These are phyloP conservation scores for Trypanosomatidae sp. DNA, from an alignment of 208 protist genomes.

Conservation along the genomic window DNA sequence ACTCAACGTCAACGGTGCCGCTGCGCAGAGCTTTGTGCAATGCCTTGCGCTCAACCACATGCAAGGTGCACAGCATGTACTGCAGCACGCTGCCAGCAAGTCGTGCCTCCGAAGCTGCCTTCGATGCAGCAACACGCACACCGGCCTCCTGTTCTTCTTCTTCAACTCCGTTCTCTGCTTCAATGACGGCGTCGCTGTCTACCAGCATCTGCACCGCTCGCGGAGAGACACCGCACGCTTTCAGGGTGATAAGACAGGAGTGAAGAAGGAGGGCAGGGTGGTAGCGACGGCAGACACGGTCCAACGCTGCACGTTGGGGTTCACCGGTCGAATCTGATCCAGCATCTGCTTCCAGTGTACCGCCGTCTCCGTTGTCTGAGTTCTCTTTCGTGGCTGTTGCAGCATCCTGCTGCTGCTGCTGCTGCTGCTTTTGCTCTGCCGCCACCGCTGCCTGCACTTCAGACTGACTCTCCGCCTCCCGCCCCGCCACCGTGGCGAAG, in stretches of 20 bases:
- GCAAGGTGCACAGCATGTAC: constrained; percentile 32
- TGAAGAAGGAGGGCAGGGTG: constrained; percentile 25
- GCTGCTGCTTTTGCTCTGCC: neutral
- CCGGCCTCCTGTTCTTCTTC: no score
- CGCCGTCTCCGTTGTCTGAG: no score
- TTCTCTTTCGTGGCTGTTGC: neutral
- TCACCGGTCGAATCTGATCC: neutral
- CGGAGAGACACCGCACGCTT: constrained; percentile 11
- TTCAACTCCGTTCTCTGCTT: neutral
- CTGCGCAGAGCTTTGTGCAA: neutral
- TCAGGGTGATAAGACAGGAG: constrained; percentile 31
- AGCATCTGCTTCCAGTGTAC: no score
- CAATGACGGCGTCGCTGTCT: neutral
- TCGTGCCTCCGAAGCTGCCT: neutral
- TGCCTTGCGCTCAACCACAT: constrained; percentile 7
- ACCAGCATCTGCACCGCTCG: neutral
- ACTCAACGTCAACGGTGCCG: neutral
- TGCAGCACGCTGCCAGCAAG: constrained; percentile 32
- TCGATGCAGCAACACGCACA: no score
- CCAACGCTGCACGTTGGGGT: neutral
- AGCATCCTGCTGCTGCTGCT: neutral
- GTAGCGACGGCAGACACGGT: constrained; percentile 1
- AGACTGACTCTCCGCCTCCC: constrained; percentile 22
- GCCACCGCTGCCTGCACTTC: constrained; percentile 13
- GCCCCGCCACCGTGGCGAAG: constrained; percentile 28